Conservation (phyloP, 495 filamentous ascomycete species). For the Aspergillus diversus region DNA sequence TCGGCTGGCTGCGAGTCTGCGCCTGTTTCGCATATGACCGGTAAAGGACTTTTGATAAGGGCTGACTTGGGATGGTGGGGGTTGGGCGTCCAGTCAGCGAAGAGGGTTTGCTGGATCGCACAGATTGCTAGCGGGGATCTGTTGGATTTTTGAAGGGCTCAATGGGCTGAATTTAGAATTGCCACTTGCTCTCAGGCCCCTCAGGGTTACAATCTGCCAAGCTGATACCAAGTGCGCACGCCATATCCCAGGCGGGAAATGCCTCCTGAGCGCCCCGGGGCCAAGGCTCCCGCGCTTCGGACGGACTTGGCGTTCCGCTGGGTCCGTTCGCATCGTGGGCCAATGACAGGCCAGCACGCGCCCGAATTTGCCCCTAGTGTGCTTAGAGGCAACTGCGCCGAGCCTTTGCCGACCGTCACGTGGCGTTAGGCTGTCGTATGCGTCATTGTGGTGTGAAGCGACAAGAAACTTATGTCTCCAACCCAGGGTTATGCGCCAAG, state of each 20-base stretch:
- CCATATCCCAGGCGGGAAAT: constrained; percentile 26
- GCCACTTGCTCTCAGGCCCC: constrained; percentile 32
- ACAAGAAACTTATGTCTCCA: constrained; percentile 5
- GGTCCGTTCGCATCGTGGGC: constrained; percentile 16
- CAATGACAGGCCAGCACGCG: constrained; percentile 21
- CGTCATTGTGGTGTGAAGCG: constrained; percentile 28
- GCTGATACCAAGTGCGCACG: constrained; percentile 23
- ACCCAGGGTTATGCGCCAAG: constrained; percentile 15
- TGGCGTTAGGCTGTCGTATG: constrained; percentile 16
- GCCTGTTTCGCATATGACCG: constrained; percentile 12
- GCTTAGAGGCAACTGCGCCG: constrained; percentile 18
- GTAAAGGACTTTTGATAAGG: background rate
- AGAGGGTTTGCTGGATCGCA: background rate
- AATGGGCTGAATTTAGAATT: constrained; percentile 33
- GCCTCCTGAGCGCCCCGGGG: constrained; percentile 19
- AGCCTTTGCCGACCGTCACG: constrained; percentile 30
- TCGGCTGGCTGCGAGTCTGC: constrained; percentile 16
- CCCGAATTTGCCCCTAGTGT: constrained; percentile 10
- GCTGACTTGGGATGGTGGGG: constrained; percentile 14
- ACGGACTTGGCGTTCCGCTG: constrained; percentile 34
- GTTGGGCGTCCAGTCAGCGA: constrained; percentile 15
- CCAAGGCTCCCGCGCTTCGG: constrained; percentile 36
- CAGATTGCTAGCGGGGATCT: constrained; percentile 4
- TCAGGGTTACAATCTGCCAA: constrained; percentile 32
- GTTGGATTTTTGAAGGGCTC: constrained; percentile 17